phyloP scores from a whole-genome alignment of 805 yeast species.

The Pichia kluyveri region DNA sequence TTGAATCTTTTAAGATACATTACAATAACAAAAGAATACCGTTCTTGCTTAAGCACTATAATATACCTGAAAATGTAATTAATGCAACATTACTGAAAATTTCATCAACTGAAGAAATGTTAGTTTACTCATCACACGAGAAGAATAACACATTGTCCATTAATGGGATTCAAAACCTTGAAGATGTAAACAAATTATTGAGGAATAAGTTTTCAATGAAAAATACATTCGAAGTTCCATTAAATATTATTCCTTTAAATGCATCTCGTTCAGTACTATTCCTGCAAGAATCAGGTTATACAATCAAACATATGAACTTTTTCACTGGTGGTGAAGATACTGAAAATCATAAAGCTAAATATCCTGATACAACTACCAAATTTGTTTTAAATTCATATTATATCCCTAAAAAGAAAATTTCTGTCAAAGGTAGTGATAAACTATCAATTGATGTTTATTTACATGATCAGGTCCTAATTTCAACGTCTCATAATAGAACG shows the following conservation, averaged over 20 bases:
- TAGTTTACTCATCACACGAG: neutral
- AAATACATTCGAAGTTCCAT: constrained; percentile 22
- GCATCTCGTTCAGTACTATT: constrained; percentile 19
- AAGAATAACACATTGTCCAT: neutral
- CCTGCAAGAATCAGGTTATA: constrained; percentile 18
- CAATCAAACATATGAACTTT: constrained; percentile 18
- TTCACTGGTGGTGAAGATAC: constrained; percentile 18
- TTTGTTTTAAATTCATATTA: constrained; percentile 17
- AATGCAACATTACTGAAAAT: neutral
- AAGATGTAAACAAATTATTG: neutral
- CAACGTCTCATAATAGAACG: constrained; percentile 11
- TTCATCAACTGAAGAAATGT: neutral
- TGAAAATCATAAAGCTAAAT: constrained; percentile 4
- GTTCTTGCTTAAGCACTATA: neutral
- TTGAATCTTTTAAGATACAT: neutral
- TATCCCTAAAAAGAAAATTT: constrained; percentile 15
- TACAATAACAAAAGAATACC: neutral
- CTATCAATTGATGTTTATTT: constrained; percentile 10
- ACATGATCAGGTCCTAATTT: constrained; percentile 24
- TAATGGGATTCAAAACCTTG: neutral
- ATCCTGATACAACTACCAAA: neutral
- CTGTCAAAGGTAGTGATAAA: constrained; percentile 11
- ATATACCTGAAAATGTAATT: neutral
- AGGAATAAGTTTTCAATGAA: constrained; percentile 1
- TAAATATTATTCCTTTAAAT: constrained; percentile 18